Evolutionary conservation across 225 moss, liverwort and hornwort genomes (phyloP), one percentile per base, ranked within the genome.

Genomic region (Sphagnum tenellum): DNA sequence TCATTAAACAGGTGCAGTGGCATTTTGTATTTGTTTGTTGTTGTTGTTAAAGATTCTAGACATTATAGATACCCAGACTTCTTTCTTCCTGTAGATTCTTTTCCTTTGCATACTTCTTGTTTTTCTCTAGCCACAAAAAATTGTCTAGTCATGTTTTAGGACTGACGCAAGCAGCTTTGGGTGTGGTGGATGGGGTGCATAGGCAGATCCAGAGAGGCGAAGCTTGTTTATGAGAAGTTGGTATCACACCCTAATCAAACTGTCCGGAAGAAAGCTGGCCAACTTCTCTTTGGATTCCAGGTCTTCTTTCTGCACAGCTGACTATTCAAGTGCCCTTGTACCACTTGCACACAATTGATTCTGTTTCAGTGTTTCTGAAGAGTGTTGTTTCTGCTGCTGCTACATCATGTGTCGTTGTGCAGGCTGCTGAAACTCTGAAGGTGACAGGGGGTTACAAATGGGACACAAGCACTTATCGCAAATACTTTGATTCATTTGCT

Each of bases 351-450:
- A 44, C 58, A 44, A 3, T 11, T 13, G 7, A 58, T 13, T 13
- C 49, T 4, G 10, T 62, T 44, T 8, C 4, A 7, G 45, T 5
- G 7, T 7, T 11, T 71, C 12, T 53, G 29, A 29, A 64, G 48
- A 56, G 48, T 12, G 3, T 3, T 13, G 4, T 47, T 64, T 49
- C 44, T 0, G 9, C 49, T 48, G 13, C 55, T 66, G 14, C 29
- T 45, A 5, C 5, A 3, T 50, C 11, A 5, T 9, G 47, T 48
- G 45, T 44, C 45, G 47, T 12, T 56, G 10, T 74, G 66, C 72
- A 96, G 96, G 96, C 96, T 72, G 92, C 92, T 75, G 90, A 90
- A 66, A 82, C 68, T 57, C 59, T 96, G 75, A 96, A 96, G 75
- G 81, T 96, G 54, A 70, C 72, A 68, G 74, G 71, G 63, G 76